These are phyloP conservation scores for Fusarium dlaminii DNA, from an alignment of 2,329 filamentous ascomycete genomes.

Conservation along the genomic window DNA sequence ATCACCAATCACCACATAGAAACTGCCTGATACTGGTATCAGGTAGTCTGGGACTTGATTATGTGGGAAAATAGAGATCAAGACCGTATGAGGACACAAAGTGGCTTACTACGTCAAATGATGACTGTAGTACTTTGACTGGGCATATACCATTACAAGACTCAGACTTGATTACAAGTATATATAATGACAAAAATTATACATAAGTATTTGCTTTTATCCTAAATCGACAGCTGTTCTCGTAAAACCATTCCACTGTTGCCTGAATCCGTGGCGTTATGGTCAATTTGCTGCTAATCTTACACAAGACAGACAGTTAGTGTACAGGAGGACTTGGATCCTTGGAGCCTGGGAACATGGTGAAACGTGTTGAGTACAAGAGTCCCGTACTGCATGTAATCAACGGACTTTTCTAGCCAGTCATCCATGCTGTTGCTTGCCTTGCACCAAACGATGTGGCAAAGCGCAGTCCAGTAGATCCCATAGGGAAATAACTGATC, in stretches of 20 bases:
- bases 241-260: neutral
- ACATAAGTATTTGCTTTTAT: neutral
- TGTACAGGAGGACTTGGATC: neutral
- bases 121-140: neutral
- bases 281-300: neutral
- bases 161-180: neutral
- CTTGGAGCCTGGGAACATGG: neutral
- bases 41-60: neutral
- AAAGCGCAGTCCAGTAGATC: constrained; percentile 84
- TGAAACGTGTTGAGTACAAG: neutral
- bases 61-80: neutral
- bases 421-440: constrained; percentile 89
- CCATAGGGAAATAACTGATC: constrained; percentile 98
- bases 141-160: neutral
- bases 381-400: neutral
- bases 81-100: neutral
- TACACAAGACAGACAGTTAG: constrained; percentile 8
- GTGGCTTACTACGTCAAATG: neutral
- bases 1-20: neutral
- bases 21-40: neutral
- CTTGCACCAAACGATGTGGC: constrained; percentile 87
- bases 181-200: neutral
- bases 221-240: neutral
- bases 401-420: constrained; percentile 59
- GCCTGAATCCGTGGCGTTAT: neutral